Conservation (phyloP, 768 basidiomycete species). For the Suillus paluster region DNA sequence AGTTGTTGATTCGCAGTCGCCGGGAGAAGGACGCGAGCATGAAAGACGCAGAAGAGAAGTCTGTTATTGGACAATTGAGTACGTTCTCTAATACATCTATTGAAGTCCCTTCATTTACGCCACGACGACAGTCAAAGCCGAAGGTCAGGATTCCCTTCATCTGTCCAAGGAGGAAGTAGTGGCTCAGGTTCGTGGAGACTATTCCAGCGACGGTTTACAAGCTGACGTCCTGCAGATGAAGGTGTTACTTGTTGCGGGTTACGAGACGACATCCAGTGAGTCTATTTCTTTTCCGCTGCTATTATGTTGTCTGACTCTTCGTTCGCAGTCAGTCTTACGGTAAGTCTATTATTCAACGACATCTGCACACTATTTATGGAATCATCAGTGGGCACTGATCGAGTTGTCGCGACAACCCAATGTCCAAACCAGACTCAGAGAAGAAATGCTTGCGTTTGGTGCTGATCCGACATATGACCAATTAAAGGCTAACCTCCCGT, state of each 20-base stretch:
- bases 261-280: slow-evolving; percentile 27
- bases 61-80: slow-evolving; percentile 31
- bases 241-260: slow-evolving; percentile 21
- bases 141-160: slow-evolving; percentile 24
- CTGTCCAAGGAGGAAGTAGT: slow-evolving; percentile 33
- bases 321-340: slow-evolving; percentile 21
- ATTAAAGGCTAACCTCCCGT: slow-evolving; percentile 51
- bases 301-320: not conserved
- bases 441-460: slow-evolving; percentile 48
- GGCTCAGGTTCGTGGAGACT: slow-evolving; percentile 17
- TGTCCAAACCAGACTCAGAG: slow-evolving; percentile 51
- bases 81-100: slow-evolving; percentile 22
- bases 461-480: slow-evolving; percentile 60
- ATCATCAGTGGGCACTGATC: slow-evolving; percentile 57
- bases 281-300: not conserved
- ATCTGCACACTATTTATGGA: not conserved
- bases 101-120: not conserved
- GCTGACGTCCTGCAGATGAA: slow-evolving; percentile 16
- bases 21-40: slow-evolving; percentile 34
- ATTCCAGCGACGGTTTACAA: not conserved
- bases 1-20: slow-evolving; percentile 41
- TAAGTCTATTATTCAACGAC: not conserved
- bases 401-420: slow-evolving; percentile 52
- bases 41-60: slow-evolving; percentile 24
- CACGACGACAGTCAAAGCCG: slow-evolving; percentile 39